A percentile compares a stretch with the other conserved stretches of the same genome.
Evolutionary conservation across 2,329 filamentous ascomycete species (phyloP).

Genomic region (Neonectria coccinea): DNA sequence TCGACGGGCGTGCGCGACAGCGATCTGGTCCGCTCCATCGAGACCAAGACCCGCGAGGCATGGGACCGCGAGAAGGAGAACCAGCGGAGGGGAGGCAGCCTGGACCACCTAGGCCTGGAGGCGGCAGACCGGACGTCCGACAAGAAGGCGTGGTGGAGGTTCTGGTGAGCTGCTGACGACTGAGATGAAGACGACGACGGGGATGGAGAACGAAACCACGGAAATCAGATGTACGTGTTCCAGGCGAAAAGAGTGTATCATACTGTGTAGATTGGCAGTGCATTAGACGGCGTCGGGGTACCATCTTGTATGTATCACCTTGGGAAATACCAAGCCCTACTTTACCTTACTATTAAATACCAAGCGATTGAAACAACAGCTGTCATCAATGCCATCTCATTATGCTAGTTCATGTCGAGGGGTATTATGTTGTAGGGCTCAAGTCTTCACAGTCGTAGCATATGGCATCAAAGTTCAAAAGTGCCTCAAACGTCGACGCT

Average conservation of each 20-base stretch:
- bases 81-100: slow-evolving; percentile 61
- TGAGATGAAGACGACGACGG: slow-evolving; percentile 36
- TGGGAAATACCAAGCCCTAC: slow-evolving; percentile 46
- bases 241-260: slow-evolving; percentile 51
- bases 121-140: slow-evolving; percentile 43
- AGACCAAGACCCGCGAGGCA: slow-evolving; percentile 56
- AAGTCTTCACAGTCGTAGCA: neutral
- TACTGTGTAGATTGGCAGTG: slow-evolving; percentile 58
- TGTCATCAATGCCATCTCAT: neutral
- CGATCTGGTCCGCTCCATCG: slow-evolving; percentile 42
- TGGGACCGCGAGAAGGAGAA: slow-evolving; percentile 64
- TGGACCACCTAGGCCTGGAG: slow-evolving; percentile 63
- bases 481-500: slow-evolving; percentile 1
- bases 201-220: slow-evolving; percentile 13
- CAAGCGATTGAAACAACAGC: slow-evolving; percentile 39
- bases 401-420: neutral
- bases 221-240: slow-evolving; percentile 36
- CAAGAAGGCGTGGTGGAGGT: slow-evolving; percentile 67
- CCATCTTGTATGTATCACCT: slow-evolving; percentile 51
- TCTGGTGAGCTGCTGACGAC: slow-evolving; percentile 47
- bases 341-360: slow-evolving; percentile 46
- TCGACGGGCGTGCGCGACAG: slow-evolving; percentile 34
- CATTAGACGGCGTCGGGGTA: slow-evolving; percentile 59
- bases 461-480: neutral
- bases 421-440: neutral